Conservation (phyloP, 805 yeast species). For the Brettanomyces naardenensis region DNA sequence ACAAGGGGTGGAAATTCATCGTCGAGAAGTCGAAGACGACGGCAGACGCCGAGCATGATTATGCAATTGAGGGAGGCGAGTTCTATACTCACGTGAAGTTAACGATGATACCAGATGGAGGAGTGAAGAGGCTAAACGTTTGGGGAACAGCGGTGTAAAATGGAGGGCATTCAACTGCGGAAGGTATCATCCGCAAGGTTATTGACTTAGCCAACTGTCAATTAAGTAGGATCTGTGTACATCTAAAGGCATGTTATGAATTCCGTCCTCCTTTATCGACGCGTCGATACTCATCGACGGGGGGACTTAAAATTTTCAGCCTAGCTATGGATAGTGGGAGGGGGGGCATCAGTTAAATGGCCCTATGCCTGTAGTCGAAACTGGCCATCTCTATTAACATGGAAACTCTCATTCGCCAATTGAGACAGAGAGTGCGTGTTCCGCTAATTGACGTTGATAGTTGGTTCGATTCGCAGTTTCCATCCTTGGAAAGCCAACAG, state of each 20-base stretch:
- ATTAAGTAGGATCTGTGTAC: too few relatives aligned
- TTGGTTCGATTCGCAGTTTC: background rate
- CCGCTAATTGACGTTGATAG: background rate
- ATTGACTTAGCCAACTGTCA: too few relatives aligned
- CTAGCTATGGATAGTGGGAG: too few relatives aligned
- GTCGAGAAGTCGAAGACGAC: slow-evolving; percentile 66
- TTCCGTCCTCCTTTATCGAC: too few relatives aligned
- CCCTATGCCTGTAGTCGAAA: too few relatives aligned
- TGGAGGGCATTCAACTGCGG: too few relatives aligned
- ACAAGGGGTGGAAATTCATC: slow-evolving; percentile 50
- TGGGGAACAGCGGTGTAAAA: too few relatives aligned
- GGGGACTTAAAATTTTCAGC: too few relatives aligned
- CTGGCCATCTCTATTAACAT: slow-evolving; percentile 9
- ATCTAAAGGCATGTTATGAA: too few relatives aligned
- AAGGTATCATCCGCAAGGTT: too few relatives aligned
- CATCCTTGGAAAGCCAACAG: slow-evolving; percentile 15
- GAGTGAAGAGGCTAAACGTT: slow-evolving; percentile 84
- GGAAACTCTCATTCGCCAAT: slow-evolving; percentile 16
- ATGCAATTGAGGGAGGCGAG: slow-evolving; percentile 24
- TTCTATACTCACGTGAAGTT: slow-evolving; percentile 64
- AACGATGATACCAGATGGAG: slow-evolving; percentile 93
- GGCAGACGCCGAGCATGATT: slow-evolving; percentile 78
- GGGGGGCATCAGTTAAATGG: too few relatives aligned
- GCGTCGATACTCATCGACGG: too few relatives aligned
- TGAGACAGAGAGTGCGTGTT: slow-evolving; percentile 23